These are phyloP conservation scores for Aspergillus sp. DNA, from an alignment of 2,329 filamentous ascomycete genomes.

Conservation along the genomic window DNA sequence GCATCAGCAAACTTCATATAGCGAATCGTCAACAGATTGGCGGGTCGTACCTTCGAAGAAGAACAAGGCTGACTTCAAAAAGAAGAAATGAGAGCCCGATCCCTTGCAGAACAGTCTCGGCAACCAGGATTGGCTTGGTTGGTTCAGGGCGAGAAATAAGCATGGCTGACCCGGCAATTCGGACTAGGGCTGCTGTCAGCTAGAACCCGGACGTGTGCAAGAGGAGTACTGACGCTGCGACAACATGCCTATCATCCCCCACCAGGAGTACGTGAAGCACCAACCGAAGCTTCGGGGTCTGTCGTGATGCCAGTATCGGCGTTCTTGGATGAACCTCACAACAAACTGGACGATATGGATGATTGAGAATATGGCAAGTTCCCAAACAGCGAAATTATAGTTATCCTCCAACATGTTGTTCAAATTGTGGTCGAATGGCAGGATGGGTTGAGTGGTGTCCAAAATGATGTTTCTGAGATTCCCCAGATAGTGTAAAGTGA, in stretches of 20 bases:
- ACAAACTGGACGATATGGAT: slow-evolving; percentile 28
- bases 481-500: neutral
- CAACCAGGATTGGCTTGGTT: slow-evolving; percentile 24
- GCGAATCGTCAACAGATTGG: neutral
- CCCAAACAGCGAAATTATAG: slow-evolving; percentile 30
- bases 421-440: neutral
- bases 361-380: slow-evolving; percentile 30
- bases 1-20: neutral
- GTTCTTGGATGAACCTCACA: slow-evolving; percentile 32
- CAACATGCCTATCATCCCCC: slow-evolving; percentile 31
- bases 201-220: neutral
- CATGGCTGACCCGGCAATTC: slow-evolving; percentile 31
- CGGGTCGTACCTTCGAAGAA: slow-evolving; percentile 30
- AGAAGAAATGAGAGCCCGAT: slow-evolving; percentile 36
- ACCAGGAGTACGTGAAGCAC: slow-evolving; percentile 34
- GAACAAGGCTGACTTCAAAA: slow-evolving; percentile 35
- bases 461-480: neutral
- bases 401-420: slow-evolving; percentile 9
- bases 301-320: slow-evolving; percentile 33
- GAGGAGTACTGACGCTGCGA: slow-evolving; percentile 24
- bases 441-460: neutral
- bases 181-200: slow-evolving; percentile 24
- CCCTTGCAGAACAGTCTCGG: slow-evolving; percentile 29
- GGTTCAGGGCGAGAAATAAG: slow-evolving; percentile 27
- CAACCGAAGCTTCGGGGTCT: slow-evolving; percentile 22